A percentile compares a stretch with the other conserved stretches of the same genome.
Evolutionary conservation across 352 stramenopile genomes (phyloP).

Genomic region (Phytopythium vexans): DNA sequence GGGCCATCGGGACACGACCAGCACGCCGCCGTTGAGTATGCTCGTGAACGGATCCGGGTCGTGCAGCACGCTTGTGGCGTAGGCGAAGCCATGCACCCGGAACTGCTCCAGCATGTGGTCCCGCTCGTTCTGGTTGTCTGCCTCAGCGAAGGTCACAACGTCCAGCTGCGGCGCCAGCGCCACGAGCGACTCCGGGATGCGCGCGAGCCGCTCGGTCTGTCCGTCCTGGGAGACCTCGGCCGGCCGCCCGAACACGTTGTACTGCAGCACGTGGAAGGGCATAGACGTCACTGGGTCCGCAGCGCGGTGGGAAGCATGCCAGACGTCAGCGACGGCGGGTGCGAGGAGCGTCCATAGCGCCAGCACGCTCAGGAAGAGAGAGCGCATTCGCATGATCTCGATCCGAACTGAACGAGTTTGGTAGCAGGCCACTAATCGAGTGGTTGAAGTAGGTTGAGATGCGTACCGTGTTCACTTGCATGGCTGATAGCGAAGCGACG

Average conservation of each 20-base stretch:
- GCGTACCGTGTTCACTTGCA: too few species aligned
- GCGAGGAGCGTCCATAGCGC: background rate
- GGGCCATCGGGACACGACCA: constrained; percentile 81
- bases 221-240: constrained; percentile 69
- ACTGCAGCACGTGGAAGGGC: constrained; percentile 67
- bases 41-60: constrained; percentile 82
- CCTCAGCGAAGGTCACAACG: constrained; percentile 77
- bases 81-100: constrained; percentile 43
- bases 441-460: too few species aligned
- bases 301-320: background rate
- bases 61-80: constrained; percentile 64
- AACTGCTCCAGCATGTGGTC: constrained; percentile 66
- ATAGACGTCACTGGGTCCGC: constrained; percentile 13
- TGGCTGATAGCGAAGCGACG: too few species aligned
- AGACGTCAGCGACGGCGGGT: background rate
- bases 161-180: constrained; percentile 51
- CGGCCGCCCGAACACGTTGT: constrained; percentile 80
- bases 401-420: too few species aligned
- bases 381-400: too few species aligned
- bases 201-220: constrained; percentile 57
- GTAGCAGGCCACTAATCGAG: too few species aligned
- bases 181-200: constrained; percentile 50
- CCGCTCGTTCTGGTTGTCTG: constrained; percentile 44
- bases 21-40: constrained; percentile 73
- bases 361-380: background rate